Percentiles rank a stretch among this genome's conserved stretches.
These are phyloP conservation scores for Sapria himalayana DNA, from an alignment of 345 rosid genomes.

Conservation along the genomic window DNA sequence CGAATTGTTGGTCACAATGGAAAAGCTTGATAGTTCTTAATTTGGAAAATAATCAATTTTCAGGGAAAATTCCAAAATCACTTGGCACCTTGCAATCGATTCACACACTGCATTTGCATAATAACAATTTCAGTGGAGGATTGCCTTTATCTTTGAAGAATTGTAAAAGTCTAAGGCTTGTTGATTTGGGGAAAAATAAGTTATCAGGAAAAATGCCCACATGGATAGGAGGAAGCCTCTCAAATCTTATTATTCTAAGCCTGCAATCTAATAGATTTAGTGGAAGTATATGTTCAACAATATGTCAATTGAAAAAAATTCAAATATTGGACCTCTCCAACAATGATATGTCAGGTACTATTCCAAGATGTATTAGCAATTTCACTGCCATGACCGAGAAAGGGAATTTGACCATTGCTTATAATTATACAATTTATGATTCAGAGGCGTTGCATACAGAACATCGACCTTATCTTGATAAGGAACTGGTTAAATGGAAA, in stretches of 20 bases:
- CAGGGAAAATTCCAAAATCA: slow-evolving; percentile 36
- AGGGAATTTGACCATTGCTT: no score
- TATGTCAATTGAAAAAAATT: slow-evolving; percentile 11
- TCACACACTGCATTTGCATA: slow-evolving; percentile 80
- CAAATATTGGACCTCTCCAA: slow-evolving; percentile 47
- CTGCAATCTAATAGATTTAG: not conserved
- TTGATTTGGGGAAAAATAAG: slow-evolving; percentile 48
- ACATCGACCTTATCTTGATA: slow-evolving; percentile 1
- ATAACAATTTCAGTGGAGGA: slow-evolving; percentile 38
- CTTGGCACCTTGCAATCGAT: slow-evolving; percentile 49
- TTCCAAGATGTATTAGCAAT: slow-evolving; percentile 23
- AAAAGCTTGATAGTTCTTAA: no score
- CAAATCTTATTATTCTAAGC: slow-evolving; percentile 1
- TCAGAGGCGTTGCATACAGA: no score
- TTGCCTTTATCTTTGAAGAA: slow-evolving; percentile 59
- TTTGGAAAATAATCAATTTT: no score
- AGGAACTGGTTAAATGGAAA: slow-evolving; percentile 35
- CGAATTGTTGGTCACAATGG: slow-evolving; percentile 27
- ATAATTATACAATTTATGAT: no score
- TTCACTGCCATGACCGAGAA: slow-evolving; percentile 9
- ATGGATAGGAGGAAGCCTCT: slow-evolving; percentile 25
- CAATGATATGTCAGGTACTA: slow-evolving; percentile 35
- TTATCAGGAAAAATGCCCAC: slow-evolving; percentile 38
- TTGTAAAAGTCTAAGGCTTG: slow-evolving; percentile 38
- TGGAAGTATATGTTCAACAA: not conserved